phyloP scores from a whole-genome alignment of 2,329 filamentous ascomycete genomes.

The Aureobasidium sp. region DNA sequence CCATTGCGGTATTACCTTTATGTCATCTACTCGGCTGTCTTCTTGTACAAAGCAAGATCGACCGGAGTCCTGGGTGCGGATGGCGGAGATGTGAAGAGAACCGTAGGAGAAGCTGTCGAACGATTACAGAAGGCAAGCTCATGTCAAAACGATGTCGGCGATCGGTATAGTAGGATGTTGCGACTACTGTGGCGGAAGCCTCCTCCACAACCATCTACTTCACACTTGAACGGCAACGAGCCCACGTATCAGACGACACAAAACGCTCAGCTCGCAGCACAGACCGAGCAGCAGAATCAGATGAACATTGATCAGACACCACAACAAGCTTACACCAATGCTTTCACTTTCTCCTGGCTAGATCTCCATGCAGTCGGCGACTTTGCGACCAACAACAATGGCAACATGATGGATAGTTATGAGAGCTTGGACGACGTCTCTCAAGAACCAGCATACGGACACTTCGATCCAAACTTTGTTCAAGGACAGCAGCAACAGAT shows the following conservation, averaged over 20 bases:
- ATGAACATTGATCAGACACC: constrained; percentile 21
- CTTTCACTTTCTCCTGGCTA: constrained; percentile 53
- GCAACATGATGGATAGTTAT: constrained; percentile 22
- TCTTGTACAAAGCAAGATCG: constrained; percentile 55
- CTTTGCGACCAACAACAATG: constrained; percentile 35
- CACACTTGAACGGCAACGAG: constrained; percentile 13
- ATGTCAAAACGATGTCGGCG: constrained; percentile 51
- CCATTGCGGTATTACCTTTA: constrained; percentile 56
- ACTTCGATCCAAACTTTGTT: constrained; percentile 23
- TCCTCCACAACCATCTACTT: constrained; percentile 15
- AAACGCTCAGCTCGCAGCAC: constrained; percentile 11
- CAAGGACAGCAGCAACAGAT: constrained; percentile 20
- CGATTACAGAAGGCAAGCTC: constrained; percentile 51
- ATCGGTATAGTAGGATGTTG: constrained; percentile 53
- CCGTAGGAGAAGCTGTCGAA: constrained; percentile 51
- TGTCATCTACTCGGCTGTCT: constrained; percentile 56
- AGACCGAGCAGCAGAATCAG: constrained; percentile 28
- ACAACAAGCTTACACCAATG: constrained; percentile 35
- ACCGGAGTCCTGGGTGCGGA: constrained; percentile 51
- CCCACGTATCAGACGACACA: neutral
- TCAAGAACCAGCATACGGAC: constrained; percentile 22
- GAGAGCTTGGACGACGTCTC: constrained; percentile 25
- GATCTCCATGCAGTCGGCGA: constrained; percentile 53
- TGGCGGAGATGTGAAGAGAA: constrained; percentile 47
- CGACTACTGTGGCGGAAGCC: constrained; percentile 50